Evolutionary conservation across 257 asterid genomes (phyloP).

Genomic region (Capsicum chinense): DNA sequence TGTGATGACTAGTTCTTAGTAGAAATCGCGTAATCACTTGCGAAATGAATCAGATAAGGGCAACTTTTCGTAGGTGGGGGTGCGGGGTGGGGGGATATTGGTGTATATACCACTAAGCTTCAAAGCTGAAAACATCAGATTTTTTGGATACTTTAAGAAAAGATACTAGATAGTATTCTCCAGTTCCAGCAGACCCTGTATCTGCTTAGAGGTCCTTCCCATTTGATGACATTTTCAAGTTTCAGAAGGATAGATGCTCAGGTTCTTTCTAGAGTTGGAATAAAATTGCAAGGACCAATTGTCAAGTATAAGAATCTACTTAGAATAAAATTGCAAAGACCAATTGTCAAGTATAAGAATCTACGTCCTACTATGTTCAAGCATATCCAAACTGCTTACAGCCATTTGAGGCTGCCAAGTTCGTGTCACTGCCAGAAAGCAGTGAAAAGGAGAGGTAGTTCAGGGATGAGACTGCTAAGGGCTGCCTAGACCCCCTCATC

Average conservation of each 20-base stretch:
- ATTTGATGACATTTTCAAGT: not conserved
- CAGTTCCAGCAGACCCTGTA: not conserved
- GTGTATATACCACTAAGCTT: not conserved
- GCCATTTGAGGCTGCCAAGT: not conserved
- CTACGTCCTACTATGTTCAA: not conserved
- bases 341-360: not conserved
- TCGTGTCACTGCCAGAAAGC: not conserved
- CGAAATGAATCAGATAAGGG: not conserved
- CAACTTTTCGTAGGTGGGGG: not conserved
- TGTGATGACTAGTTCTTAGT: not conserved
- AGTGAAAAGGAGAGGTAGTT: not conserved
- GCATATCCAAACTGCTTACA: too few relatives aligned
- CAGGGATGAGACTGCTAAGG: not conserved
- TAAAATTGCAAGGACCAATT: not conserved
- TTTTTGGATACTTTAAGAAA: not conserved
- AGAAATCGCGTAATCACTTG: not conserved
- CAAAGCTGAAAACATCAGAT: not conserved
- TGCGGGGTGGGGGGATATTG: not conserved
- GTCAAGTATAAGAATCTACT: too few relatives aligned
- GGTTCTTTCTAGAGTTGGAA: conserved; percentile 1
- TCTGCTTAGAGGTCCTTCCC: conserved; percentile 12
- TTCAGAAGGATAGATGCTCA: conserved; percentile 13
- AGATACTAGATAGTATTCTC: not conserved
- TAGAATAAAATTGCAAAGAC: too few relatives aligned
- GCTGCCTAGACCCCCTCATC: not conserved